Evolutionary conservation across 2,329 filamentous ascomycete species (phyloP).

Genomic region (Cryphonectria nitschkei): DNA sequence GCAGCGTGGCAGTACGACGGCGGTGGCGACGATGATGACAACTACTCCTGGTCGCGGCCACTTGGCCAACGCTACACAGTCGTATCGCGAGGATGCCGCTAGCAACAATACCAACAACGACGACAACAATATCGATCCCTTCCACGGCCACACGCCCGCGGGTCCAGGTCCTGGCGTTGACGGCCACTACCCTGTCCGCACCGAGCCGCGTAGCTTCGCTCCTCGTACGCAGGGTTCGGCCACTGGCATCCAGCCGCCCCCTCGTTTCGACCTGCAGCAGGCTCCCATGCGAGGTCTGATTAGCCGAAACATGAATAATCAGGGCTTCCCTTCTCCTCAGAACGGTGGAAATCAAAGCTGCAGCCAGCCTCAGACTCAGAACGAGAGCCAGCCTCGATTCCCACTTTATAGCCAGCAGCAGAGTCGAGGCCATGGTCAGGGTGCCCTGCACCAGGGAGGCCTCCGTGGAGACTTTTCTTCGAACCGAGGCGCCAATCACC

Average conservation of each 20-base stretch:
- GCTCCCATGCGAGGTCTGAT: background rate
- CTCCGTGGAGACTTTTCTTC: background rate
- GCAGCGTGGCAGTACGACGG: background rate
- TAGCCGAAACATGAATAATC: background rate
- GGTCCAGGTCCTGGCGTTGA: background rate
- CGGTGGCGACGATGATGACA: background rate
- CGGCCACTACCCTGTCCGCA: conserved; percentile 31
- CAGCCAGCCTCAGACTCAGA: too few relatives aligned
- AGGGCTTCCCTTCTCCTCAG: background rate
- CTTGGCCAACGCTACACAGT: background rate
- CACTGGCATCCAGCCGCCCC: conserved; percentile 39
- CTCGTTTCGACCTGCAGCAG: conserved; percentile 41
- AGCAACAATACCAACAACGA: background rate
- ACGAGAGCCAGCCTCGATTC: too few relatives aligned
- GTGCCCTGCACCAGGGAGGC: background rate
- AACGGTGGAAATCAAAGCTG: background rate
- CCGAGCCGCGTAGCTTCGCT: conserved; percentile 48
- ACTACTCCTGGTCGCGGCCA: conserved; percentile 2
- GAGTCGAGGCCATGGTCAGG: too few relatives aligned
- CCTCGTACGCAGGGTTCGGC: conserved; percentile 39
- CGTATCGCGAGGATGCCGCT: background rate
- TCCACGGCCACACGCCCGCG: conserved; percentile 8
- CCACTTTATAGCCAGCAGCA: too few relatives aligned
- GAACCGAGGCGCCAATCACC: background rate
- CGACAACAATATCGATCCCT: background rate